These are phyloP conservation scores for Solanum pimpinellifolium DNA, from an alignment of 257 asterid genomes.

Conservation along the genomic window DNA sequence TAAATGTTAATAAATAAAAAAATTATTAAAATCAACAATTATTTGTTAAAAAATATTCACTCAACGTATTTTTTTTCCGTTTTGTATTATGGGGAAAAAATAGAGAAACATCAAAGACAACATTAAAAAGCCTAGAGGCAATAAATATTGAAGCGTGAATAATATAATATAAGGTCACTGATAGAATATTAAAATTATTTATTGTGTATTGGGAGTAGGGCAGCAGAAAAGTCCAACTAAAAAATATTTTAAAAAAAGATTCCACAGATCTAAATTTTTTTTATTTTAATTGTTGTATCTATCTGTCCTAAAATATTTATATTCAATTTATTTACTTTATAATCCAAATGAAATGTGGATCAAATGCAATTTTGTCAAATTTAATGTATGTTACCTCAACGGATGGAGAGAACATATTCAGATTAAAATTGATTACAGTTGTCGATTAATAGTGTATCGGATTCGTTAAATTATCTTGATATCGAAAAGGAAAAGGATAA, in stretches of 20 bases:
- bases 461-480: too few relatives aligned
- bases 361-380: not conserved
- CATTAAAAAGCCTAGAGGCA: too few relatives aligned
- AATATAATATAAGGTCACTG: not conserved
- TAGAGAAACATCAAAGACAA: not conserved
- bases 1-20: not conserved
- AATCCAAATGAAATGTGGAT: not conserved
- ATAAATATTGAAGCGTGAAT: accelerated
- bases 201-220: not conserved
- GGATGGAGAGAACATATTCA: not conserved
- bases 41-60: too few relatives aligned
- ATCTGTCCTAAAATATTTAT: not conserved
- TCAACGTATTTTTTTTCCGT: too few relatives aligned
- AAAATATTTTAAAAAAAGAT: not conserved
- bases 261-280: not conserved
- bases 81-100: not conserved
- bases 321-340: not conserved
- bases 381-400: not conserved
- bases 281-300: not conserved
- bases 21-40: too few relatives aligned
- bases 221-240: not conserved
- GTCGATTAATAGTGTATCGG: accelerated
- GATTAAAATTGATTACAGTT: not conserved
- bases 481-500: too few relatives aligned
- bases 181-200: too few relatives aligned